Base-by-base conservation (phyloP, 345 rosid species). In the Aquilaria sinensis region DNA sequence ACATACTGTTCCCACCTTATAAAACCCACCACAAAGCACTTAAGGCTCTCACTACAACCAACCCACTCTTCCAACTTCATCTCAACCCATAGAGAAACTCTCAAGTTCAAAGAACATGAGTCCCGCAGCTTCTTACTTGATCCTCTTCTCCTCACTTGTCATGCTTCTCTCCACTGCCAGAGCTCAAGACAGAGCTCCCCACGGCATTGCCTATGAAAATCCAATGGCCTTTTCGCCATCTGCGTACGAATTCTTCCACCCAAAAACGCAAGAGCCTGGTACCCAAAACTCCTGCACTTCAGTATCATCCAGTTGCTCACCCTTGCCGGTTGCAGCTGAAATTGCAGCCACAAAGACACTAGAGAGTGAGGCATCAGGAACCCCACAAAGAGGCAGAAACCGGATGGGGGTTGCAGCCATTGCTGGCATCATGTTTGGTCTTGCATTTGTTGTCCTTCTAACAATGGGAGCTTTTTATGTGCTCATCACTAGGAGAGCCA, bases 131-230 rank as follows among this genome's bases (percentile, higher is more conserved):
- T 69, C 74, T 62, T 67, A 72, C 64, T 14, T 84, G 7, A 5
- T 37, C 43, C 5, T 37, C 43, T 9, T 75, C 58, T 76, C 72
- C 59, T 58, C 71, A 72, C 34, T 77, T 29, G 6, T 81, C 59
- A 5, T 37, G 5, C 41, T 81, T 63, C 57, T 80, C 31, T 71
- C 71, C 43, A 41, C 70, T 2, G 77, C 81, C 34, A 57, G 49
- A 52, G 92, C 83, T 15, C 88, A 90, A 68, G 89, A 64, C 29
- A 80, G 99, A 76, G 95, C 96, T 66, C 99, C 97, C 60, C 99
- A 94, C 56, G 99, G 99, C 2, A 72, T 94, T 0, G 80, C 63
- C 53, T 63, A 81, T 45, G 90, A 86, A 73, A 82, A 41, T 4
- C 99, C 97, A 0, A 43, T 67, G 66, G 90, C 95, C 3, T 88